Conservation (phyloP, 805 yeast species). For the Teunomyces tritomae region DNA sequence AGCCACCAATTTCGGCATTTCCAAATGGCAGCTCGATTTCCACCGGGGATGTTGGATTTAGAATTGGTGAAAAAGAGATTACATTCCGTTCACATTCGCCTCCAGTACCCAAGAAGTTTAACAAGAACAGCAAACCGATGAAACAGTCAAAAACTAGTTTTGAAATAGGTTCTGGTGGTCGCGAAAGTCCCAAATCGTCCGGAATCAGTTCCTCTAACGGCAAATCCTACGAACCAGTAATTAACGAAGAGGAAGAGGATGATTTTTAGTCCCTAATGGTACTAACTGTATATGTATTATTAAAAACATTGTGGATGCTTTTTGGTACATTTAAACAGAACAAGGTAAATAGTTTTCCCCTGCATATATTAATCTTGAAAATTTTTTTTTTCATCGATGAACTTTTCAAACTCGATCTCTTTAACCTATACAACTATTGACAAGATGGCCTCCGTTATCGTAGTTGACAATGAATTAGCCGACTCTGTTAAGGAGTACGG, state of each 20-base stretch:
- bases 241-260: constrained; percentile 15
- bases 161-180: constrained; percentile 3
- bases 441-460: constrained; percentile 41
- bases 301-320: too few species aligned
- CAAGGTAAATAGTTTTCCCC: background rate
- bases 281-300: too few species aligned
- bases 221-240: constrained; percentile 15
- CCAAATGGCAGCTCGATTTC: background rate
- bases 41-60: background rate
- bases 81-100: constrained; percentile 24
- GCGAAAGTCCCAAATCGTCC: background rate
- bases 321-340: too few species aligned
- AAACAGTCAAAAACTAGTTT: constrained; percentile 10
- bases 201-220: background rate
- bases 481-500: constrained; percentile 41
- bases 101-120: constrained; percentile 20
- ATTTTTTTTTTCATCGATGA: constrained; percentile 6
- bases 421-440: background rate
- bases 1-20: background rate
- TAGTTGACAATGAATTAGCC: constrained; percentile 41
- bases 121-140: constrained; percentile 11
- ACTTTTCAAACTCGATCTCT: constrained; percentile 2
- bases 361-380: constrained; percentile 1
- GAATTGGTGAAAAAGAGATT: constrained; percentile 3
- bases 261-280: background rate